phyloP scores from a whole-genome alignment of 176 grass and related monocot species.

The Canna indica region DNA sequence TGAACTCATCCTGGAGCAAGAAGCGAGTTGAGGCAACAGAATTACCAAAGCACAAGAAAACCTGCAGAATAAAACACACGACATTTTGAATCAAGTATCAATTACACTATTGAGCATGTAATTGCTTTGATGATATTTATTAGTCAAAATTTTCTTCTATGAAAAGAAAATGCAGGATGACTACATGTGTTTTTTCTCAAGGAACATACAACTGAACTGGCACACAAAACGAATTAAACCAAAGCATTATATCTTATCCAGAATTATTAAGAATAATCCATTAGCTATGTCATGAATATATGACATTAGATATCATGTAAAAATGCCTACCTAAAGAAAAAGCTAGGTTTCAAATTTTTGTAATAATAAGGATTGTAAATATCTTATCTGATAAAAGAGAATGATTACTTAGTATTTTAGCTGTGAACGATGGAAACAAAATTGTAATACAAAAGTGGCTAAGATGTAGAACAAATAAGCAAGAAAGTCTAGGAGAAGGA shows the following conservation, averaged over 20 bases:
- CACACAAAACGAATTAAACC: not conserved
- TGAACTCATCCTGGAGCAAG: slow-evolving; percentile 99
- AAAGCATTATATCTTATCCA: not conserved
- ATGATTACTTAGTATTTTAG: not conserved
- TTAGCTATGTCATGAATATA: not conserved
- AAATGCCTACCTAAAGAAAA: not conserved
- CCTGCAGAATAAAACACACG: slow-evolving; percentile 36
- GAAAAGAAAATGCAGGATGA: not conserved
- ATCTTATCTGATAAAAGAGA: not conserved
- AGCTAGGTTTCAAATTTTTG: not conserved
- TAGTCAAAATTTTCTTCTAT: not conserved
- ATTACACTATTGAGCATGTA: not conserved
- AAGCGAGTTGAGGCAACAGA: slow-evolving; percentile 95
- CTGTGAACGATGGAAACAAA: not conserved
- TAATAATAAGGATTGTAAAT: not conserved
- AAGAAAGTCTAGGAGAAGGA: not conserved
- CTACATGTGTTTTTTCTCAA: not conserved
- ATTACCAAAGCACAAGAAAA: slow-evolving; percentile 84
- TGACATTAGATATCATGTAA: not conserved
- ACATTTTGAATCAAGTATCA: not conserved
- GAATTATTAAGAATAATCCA: not conserved
- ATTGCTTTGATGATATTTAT: not conserved
- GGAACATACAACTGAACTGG: not conserved
- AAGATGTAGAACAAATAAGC: not conserved
- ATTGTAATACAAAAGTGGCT: not conserved